Percentiles rank a stretch among this genome's conserved stretches.
Conservation (phyloP, 1,139 yeast genomes). For the Yamadazyma epiphylla region DNA sequence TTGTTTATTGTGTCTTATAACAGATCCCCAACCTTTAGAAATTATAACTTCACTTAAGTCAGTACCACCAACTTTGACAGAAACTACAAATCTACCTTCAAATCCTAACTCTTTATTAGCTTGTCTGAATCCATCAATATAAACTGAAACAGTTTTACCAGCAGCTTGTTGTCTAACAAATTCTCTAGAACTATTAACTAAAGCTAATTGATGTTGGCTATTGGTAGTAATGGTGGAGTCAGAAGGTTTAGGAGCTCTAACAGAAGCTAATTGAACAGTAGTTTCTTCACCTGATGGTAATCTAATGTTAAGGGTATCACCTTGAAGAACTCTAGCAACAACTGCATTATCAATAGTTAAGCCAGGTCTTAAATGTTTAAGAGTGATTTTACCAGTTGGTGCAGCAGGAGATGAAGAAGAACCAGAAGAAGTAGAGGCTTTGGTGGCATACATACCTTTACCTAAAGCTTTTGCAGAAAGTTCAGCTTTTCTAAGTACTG, state of each 20-base stretch:
- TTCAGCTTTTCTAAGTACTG: constrained; percentile 61
- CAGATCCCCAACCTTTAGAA: constrained; percentile 69
- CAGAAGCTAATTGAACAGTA: constrained; percentile 70
- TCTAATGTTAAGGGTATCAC: constrained; percentile 62
- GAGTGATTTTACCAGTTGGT: constrained; percentile 10
- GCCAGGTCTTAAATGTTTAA: constrained; percentile 40
- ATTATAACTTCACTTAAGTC: constrained; percentile 66
- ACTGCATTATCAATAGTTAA: constrained; percentile 46
- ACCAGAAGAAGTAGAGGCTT: constrained; percentile 13
- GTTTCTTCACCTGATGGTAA: constrained; percentile 46
- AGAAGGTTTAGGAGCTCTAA: constrained; percentile 66
- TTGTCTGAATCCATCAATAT: constrained; percentile 64
- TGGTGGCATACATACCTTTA: constrained; percentile 56
- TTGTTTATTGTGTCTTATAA: constrained; percentile 72
- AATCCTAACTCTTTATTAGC: constrained; percentile 54
- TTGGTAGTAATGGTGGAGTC: constrained; percentile 52
- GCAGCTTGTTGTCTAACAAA: constrained; percentile 64
- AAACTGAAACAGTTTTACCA: constrained; percentile 62
- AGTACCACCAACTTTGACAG: constrained; percentile 36
- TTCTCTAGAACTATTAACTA: constrained; percentile 66
- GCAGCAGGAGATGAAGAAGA: constrained; percentile 15
- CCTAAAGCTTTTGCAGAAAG: constrained; percentile 60
- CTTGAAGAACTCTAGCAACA: constrained; percentile 58
- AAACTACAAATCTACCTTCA: constrained; percentile 65
- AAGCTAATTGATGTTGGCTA: constrained; percentile 37